A percentile compares a stretch with the other conserved stretches of the same genome.
These are phyloP conservation scores for Boletus subcaerulescens DNA, from an alignment of 768 basidiomycete genomes.

Conservation along the genomic window DNA sequence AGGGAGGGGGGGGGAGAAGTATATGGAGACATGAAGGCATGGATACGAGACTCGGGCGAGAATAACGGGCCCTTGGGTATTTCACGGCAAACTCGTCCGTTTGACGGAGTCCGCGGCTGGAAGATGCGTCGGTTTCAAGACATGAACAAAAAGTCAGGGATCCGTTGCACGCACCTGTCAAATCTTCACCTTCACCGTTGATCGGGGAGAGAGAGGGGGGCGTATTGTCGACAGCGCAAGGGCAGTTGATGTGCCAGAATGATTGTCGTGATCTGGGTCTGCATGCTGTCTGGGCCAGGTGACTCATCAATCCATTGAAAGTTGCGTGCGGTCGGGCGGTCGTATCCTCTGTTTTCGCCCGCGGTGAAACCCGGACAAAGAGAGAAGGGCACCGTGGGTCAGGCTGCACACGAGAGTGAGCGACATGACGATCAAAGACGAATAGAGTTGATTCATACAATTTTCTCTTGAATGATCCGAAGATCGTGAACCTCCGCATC, in stretches of 20 bases:
- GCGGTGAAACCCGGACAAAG: neutral
- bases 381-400: neutral
- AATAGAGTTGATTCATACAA: slow-evolving; percentile 3
- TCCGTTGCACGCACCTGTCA: slow-evolving; percentile 1
- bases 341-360: neutral
- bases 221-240: neutral
- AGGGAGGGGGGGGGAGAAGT: neutral
- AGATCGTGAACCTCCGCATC: neutral
- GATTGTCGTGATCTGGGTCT: neutral
- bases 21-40: neutral
- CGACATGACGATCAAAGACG: neutral
- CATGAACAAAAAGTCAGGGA: neutral
- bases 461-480: slow-evolving; percentile 11
- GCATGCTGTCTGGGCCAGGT: neutral
- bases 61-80: neutral
- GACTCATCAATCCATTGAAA: neutral
- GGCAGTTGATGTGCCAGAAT: neutral
- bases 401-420: slow-evolving; percentile 10
- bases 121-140: neutral
- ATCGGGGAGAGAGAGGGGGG: neutral
- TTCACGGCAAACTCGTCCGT: neutral
- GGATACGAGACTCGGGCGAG: neutral
- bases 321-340: neutral
- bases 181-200: neutral
- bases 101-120: slow-evolving; percentile 6